Base-by-base conservation (phyloP, 2,329 filamentous ascomycete genomes). In the Stagonosporopsis tanaceti region DNA sequence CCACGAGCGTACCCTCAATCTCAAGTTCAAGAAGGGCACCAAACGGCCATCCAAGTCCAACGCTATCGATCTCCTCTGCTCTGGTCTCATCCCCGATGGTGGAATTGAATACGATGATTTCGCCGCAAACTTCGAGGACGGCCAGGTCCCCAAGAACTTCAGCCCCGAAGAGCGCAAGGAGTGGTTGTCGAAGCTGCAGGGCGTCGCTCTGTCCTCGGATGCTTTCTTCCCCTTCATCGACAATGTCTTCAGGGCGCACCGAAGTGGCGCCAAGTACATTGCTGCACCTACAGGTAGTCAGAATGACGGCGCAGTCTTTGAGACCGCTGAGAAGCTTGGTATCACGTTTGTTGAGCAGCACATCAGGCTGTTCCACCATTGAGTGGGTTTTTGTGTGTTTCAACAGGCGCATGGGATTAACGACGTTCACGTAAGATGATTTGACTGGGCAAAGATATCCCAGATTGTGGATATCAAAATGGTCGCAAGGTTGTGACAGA, bases 181-280 rank as follows among this genome's bases (percentile, higher is more conserved):
- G 64, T 99, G 95, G 95, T 84, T 96, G 72, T 80, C 84, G 75
- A 91, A 96, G 84, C 81, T 98, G 68, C 84, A 83, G 60, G 85
- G 91, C 50, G 95, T 99, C 30, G 92, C 89, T 52, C 87, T 97
- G 53, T 96, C 92, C 50, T 96, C 92, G 64, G 95, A 99, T 78
- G 95, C 95, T 64, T 99, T 99, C 80, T 99, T 99, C 87, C 95
- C 95, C 66, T 99, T 99, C 81, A 92, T 92, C 72, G 95, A 99
- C 83, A 99, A 99, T 72, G 90, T 99, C 65, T 97, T 96, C 87
- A 88, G 95, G 66, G 91, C 93, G 48, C 88, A 87, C 61, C 86
- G 92, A 70, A 96, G 92, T 22, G 95, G 95, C 47, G 93, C 87
- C 74, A 98, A 96, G 83, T 99, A 97, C 82, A 92, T 98, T 71